Evolutionary conservation across 1,139 yeast species (phyloP).

Genomic region (Blastobotrys indianensis): DNA sequence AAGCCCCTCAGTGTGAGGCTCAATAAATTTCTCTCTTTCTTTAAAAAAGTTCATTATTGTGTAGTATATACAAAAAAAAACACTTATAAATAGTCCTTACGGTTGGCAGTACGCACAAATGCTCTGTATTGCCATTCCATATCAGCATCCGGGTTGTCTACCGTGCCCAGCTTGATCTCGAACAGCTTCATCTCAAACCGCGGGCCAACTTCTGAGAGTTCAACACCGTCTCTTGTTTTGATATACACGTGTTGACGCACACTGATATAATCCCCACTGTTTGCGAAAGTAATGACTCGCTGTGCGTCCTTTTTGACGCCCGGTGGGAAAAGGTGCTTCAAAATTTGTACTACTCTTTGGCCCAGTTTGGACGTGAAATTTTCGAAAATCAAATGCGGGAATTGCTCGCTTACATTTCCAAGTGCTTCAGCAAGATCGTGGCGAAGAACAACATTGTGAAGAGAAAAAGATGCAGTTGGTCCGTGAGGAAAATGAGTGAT

Average conservation of each 20-base stretch:
- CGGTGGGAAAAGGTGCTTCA: constrained; percentile 91
- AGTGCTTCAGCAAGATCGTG: constrained; percentile 76
- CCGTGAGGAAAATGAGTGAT: constrained; percentile 97
- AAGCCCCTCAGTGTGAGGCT: too few species aligned
- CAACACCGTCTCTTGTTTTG: constrained; percentile 77
- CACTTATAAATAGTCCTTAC: constrained; percentile 69
- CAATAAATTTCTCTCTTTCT: neutral
- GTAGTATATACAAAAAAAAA: too few species aligned
- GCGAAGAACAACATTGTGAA: constrained; percentile 89
- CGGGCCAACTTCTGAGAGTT: constrained; percentile 96
- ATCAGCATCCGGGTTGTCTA: constrained; percentile 96
- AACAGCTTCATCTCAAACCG: constrained; percentile 92
- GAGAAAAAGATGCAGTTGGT: constrained; percentile 89
- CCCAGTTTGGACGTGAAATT: constrained; percentile 85
- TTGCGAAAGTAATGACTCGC: constrained; percentile 85
- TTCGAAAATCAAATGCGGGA: constrained; percentile 91
- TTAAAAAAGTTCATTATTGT: neutral
- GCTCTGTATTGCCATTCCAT: constrained; percentile 94
- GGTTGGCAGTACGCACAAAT: constrained; percentile 88
- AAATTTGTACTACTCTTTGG: constrained; percentile 66
- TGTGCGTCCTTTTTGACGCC: constrained; percentile 90
- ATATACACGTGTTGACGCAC: constrained; percentile 96
- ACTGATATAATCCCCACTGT: constrained; percentile 82
- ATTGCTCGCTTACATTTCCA: constrained; percentile 85
- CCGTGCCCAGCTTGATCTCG: constrained; percentile 81